phyloP scores from a whole-genome alignment of 345 rosid genomes.

The Carallia brachiata region DNA sequence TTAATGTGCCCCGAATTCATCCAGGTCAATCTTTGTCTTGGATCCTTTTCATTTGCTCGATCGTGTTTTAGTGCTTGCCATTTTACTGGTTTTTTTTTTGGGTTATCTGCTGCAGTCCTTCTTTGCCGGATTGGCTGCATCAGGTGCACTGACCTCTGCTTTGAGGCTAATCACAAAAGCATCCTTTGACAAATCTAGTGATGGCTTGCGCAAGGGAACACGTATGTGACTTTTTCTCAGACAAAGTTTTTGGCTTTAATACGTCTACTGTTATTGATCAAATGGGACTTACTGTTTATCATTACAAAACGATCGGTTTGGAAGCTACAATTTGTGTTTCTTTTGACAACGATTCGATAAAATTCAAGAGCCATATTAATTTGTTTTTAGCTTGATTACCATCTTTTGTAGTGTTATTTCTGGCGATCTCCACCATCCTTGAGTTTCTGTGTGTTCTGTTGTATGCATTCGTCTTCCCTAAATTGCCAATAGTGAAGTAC shows the following conservation, averaged over 20 bases:
- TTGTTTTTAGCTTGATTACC: background rate
- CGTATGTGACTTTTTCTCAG: conserved; percentile 39
- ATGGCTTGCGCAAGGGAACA: conserved; percentile 78
- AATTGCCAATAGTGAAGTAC: conserved; percentile 73
- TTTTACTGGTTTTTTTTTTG: background rate
- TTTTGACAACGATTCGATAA: background rate
- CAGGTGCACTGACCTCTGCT: conserved; percentile 81
- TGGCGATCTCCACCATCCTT: conserved; percentile 62
- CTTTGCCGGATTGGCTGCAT: conserved; percentile 80
- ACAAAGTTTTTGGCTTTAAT: background rate
- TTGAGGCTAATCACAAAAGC: conserved; percentile 78
- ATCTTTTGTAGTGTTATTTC: conserved; percentile 57
- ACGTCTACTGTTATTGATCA: background rate
- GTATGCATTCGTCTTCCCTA: conserved; percentile 63
- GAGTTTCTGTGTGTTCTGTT: conserved; percentile 65
- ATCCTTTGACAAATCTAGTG: conserved; percentile 58
- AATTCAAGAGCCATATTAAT: background rate
- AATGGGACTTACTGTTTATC: background rate
- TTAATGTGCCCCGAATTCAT: conserved; percentile 85
- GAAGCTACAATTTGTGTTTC: too few species aligned
- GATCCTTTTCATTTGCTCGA: background rate
- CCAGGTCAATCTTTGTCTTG: conserved; percentile 44
- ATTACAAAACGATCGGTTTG: too few species aligned
- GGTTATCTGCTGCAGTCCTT: conserved; percentile 52
- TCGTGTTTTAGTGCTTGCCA: background rate